Evolutionary conservation across 768 basidiomycete genomes (phyloP).

Genomic region (Leucocoprinus birnbaumii): DNA sequence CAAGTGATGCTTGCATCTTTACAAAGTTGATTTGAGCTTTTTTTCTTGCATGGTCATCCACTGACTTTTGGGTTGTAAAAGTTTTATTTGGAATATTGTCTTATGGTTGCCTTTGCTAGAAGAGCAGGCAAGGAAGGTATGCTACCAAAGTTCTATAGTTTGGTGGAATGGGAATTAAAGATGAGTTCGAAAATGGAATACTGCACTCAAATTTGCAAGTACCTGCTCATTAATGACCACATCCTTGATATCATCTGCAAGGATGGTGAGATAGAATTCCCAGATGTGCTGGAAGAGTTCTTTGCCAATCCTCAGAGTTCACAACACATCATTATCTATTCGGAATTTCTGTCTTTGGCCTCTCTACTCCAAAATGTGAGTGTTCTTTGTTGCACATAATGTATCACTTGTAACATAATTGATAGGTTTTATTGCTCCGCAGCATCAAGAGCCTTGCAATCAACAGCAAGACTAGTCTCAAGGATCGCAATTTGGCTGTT

Average conservation of each 20-base stretch:
- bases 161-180: slow-evolving; percentile 14
- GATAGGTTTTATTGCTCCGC: too few species aligned
- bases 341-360: slow-evolving; percentile 17
- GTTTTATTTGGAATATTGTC: slow-evolving; percentile 18
- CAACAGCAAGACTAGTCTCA: too few species aligned
- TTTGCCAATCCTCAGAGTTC: neutral
- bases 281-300: neutral
- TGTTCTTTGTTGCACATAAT: too few species aligned
- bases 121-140: neutral
- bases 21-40: neutral
- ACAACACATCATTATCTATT: slow-evolving; percentile 13
- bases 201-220: slow-evolving; percentile 3
- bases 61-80: neutral
- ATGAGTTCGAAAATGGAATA: slow-evolving; percentile 18
- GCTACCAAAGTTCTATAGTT: slow-evolving; percentile 9
- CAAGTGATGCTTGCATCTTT: neutral
- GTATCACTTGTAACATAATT: too few species aligned
- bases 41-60: neutral
- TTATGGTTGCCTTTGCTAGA: slow-evolving; percentile 11
- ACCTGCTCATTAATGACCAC: slow-evolving; percentile 7
- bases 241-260: neutral
- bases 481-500: too few species aligned
- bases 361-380: slow-evolving; percentile 14
- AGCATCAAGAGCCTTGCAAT: too few species aligned
- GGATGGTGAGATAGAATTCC: neutral